Evolutionary conservation across 176 grass and related monocot species (phyloP), one percentile per base, ranked within the genome.

Genomic region (Aegilops speltoides): DNA sequence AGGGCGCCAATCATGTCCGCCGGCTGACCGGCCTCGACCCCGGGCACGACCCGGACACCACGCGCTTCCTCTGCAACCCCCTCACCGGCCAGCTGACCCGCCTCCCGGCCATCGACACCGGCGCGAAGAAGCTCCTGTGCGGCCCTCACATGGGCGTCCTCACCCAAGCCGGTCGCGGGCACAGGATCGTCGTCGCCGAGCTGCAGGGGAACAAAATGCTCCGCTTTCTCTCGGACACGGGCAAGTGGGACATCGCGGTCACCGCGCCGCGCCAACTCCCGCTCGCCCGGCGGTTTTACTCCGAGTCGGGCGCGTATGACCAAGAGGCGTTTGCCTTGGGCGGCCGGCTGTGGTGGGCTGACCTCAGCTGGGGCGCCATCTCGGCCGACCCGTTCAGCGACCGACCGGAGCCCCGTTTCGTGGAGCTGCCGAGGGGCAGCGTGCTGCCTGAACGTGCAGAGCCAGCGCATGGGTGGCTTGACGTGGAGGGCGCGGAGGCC

Each of bases 111-210:
- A 66, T 66, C 64, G 8, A 38, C 37, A 0, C 0, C 37, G 37
- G 7, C 8, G 7, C 7, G 3, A 34, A 0, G 66, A 1, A 7
- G 63, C 26, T 66, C 25, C 0, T 31, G 64, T 36, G 32, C 67
- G 67, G 67, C 67, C 6, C 31, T 37, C 67, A 69, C 67, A 69
- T 69, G 67, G 67, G 67, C 67, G 67, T 69, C 67, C 67, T 69
- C 67, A 69, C 32, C 67, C 32, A 34, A 17, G 67, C 67, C 67
- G 16, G 36, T 1, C 67, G 67, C 16, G 32, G 67, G 17, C 32
- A 69, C 31, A 69, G 32, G 66, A 2, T 36, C 31, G 31, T 32
- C 31, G 66, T 69, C 3, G 31, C 66, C 0, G 66, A 69, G 66
- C 32, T 69, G 16, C 66, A 69, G 31, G 66, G 66, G 66, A 36